phyloP scores from a whole-genome alignment of 768 basidiomycete species.

The Termitomyces sp. region DNA sequence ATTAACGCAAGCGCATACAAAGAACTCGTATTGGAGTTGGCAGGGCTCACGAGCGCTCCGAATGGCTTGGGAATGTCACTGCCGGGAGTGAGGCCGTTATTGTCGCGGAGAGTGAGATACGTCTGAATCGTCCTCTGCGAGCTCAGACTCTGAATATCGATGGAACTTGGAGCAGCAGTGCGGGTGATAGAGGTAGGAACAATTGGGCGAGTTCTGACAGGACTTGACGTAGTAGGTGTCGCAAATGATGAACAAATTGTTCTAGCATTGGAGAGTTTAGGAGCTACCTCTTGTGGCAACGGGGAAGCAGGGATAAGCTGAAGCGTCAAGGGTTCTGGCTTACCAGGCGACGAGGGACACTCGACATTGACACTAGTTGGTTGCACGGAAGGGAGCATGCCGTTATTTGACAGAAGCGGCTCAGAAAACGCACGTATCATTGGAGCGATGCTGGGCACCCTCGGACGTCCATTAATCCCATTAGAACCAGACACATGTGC shows the following conservation, averaged over 20 bases:
- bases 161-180: conserved; percentile 20
- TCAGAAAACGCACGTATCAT: conserved; percentile 20
- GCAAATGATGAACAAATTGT: neutral
- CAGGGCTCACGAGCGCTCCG: conserved; percentile 19
- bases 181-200: conserved; percentile 20
- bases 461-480: conserved; percentile 20
- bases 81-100: conserved; percentile 19
- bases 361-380: conserved; percentile 18
- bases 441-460: conserved; percentile 36
- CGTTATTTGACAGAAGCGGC: neutral
- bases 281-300: neutral
- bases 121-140: conserved; percentile 22
- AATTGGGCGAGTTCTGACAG: conserved; percentile 3
- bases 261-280: neutral
- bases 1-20: conserved; percentile 21
- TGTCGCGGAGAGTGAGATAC: conserved; percentile 22
- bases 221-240: conserved; percentile 5
- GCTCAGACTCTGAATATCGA: conserved; percentile 22
- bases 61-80: conserved; percentile 21
- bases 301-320: conserved; percentile 11
- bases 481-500: conserved; percentile 2
- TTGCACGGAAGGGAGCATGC: neutral
- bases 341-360: conserved; percentile 6
- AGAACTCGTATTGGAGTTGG: conserved; percentile 16
- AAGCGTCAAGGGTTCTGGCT: conserved; percentile 3